Conservation (phyloP, 768 basidiomycete genomes). For the Collybia sordida region DNA sequence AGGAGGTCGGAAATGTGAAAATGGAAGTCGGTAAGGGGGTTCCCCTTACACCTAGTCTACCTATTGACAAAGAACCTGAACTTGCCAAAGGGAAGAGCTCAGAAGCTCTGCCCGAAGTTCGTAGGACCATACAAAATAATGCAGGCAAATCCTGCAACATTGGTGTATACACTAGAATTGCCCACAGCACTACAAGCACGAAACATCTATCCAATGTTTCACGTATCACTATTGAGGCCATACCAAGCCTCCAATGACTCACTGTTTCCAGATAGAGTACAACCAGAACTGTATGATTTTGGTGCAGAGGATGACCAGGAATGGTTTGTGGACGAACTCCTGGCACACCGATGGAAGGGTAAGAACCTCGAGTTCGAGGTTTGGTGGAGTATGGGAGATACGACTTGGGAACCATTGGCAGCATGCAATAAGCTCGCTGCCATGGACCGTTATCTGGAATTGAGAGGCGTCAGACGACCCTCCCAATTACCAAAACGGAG, state of each 20-base stretch:
- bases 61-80: slow-evolving; percentile 34
- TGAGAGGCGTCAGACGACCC: not conserved
- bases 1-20: no score
- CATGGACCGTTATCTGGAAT: not conserved
- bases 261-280: slow-evolving; percentile 7
- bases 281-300: no score
- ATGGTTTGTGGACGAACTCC: no score
- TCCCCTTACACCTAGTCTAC: no score
- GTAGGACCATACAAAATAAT: slow-evolving; percentile 31
- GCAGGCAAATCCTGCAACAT: not conserved
- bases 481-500: not conserved
- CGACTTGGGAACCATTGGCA: not conserved
- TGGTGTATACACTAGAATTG: slow-evolving; percentile 9
- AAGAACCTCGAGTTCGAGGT: not conserved
- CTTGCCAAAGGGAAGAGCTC: slow-evolving; percentile 25
- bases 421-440: not conserved
- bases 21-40: no score
- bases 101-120: slow-evolving; percentile 32
- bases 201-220: slow-evolving; percentile 4
- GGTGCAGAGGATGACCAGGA: no score
- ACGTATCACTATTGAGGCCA: slow-evolving; percentile 1
- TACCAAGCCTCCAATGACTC: not conserved
- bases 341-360: not conserved
- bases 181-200: slow-evolving; percentile 2
- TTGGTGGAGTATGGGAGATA: no score